A percentile compares a stretch with the other conserved stretches of the same genome.
Evolutionary conservation across 345 rosid species (phyloP).

Genomic region (Cardamine resedifolia): DNA sequence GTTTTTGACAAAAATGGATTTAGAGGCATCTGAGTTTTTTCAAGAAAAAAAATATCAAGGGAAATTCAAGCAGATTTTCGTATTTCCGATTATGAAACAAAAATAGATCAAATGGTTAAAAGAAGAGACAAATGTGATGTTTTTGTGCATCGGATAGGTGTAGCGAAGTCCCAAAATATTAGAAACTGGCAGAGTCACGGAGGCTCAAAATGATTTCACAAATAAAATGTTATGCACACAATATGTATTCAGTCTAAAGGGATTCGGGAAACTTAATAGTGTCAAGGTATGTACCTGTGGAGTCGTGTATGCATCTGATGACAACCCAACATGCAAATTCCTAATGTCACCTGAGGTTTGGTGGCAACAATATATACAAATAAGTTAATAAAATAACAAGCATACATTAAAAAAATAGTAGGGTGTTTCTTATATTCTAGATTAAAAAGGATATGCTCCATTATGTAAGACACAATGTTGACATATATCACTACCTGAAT

Average conservation of each 20-base stretch:
- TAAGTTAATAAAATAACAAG: background rate
- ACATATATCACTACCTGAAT: slow-evolving; percentile 44
- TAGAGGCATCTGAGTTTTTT: background rate
- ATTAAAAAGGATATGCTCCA: slow-evolving; percentile 37
- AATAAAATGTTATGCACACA: background rate
- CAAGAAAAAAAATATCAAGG: background rate
- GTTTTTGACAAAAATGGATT: background rate
- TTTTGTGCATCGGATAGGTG: background rate
- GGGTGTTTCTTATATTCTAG: slow-evolving; percentile 1
- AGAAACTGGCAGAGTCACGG: background rate
- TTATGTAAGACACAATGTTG: slow-evolving; percentile 24
- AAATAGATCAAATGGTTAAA: background rate
- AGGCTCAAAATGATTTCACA: slow-evolving; percentile 6
- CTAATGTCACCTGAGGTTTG: slow-evolving; percentile 50
- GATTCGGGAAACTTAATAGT: background rate
- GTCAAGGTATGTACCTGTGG: slow-evolving; percentile 48
- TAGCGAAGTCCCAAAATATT: slow-evolving; percentile 3
- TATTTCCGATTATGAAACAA: background rate
- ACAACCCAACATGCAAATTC: slow-evolving; percentile 55
- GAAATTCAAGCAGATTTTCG: background rate
- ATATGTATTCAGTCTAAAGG: background rate
- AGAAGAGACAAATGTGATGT: background rate
- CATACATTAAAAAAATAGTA: background rate
- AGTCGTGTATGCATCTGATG: slow-evolving; percentile 47
- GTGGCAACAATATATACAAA: background rate